These are phyloP conservation scores for Fusarium xylarioides DNA, from an alignment of 2,329 filamentous ascomycete species.

Conservation along the genomic window DNA sequence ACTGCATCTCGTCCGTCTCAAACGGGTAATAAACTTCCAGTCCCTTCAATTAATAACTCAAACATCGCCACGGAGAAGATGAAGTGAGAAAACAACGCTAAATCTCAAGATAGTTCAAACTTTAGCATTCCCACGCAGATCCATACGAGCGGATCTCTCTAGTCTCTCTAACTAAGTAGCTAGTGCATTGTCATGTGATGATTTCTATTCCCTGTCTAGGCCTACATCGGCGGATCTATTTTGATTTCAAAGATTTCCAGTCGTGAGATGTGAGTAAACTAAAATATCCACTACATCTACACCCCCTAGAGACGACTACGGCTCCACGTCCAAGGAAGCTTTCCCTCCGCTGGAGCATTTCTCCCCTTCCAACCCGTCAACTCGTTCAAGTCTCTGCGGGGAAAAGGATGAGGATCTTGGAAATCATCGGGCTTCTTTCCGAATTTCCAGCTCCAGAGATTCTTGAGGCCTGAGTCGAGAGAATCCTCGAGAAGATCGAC, in stretches of 20 bases:
- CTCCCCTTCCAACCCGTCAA: constrained; percentile 35
- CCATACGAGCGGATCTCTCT: constrained; percentile 4
- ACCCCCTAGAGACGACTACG: constrained; percentile 23
- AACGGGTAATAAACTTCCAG: background rate
- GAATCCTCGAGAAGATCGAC: constrained; percentile 42
- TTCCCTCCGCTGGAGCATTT: constrained; percentile 33
- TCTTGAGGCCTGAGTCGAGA: constrained; percentile 50
- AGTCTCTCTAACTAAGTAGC: background rate
- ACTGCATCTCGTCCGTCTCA: background rate
- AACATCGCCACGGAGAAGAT: background rate
- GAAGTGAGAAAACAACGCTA: constrained; percentile 25
- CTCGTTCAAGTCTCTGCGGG: constrained; percentile 29
- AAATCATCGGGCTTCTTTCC: constrained; percentile 30
- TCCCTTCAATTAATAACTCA: background rate
- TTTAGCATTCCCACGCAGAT: background rate
- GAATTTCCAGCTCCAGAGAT: constrained; percentile 50
- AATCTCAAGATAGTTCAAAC: background rate
- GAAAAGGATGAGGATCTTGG: constrained; percentile 35
- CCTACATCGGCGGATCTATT: constrained; percentile 2
- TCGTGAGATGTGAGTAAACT: constrained; percentile 14
- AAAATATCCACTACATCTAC: background rate
- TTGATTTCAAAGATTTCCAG: background rate
- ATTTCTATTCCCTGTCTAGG: background rate
- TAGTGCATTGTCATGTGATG: constrained; percentile 26
- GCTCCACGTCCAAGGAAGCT: constrained; percentile 38